phyloP scores from a whole-genome alignment of 139 green algal genomes.

The Auxenochlorella protothecoides region DNA sequence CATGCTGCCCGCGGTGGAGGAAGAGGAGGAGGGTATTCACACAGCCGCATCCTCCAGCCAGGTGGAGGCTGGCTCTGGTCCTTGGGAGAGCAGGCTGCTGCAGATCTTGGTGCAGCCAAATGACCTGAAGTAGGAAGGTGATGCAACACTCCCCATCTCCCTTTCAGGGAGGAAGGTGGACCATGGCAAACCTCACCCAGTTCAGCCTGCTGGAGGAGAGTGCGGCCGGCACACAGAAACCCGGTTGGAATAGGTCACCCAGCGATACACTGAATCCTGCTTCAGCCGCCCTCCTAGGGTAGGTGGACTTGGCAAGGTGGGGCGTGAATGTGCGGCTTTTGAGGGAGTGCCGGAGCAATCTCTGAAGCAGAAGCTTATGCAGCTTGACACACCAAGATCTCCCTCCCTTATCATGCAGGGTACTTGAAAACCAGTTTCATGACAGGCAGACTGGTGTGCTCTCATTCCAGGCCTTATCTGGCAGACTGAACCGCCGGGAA shows the following conservation, averaged over 20 bases:
- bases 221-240: too few species aligned
- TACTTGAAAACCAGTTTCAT: slow-evolving; percentile 7
- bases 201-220: background rate
- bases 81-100: background rate
- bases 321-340: too few species aligned
- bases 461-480: slow-evolving; percentile 5
- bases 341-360: too few species aligned
- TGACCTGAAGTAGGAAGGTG: background rate
- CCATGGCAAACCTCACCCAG: background rate
- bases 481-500: slow-evolving; percentile 11
- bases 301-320: too few species aligned
- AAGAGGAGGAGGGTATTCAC: slow-evolving; percentile 3
- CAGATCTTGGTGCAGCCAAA: background rate
- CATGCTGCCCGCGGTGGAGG: slow-evolving; percentile 17
- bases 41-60: too few species aligned
- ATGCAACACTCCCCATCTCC: background rate
- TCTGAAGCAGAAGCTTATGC: too few species aligned
- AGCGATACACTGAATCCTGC: too few species aligned
- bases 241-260: too few species aligned
- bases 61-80: background rate
- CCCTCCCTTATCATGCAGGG: background rate
- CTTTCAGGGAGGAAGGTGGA: background rate
- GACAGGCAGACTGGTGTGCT: background rate
- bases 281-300: too few species aligned
- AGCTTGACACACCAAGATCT: background rate